Evolutionary conservation across 495 filamentous ascomycete species (phyloP).

Genomic region (Sporormia fimetaria): DNA sequence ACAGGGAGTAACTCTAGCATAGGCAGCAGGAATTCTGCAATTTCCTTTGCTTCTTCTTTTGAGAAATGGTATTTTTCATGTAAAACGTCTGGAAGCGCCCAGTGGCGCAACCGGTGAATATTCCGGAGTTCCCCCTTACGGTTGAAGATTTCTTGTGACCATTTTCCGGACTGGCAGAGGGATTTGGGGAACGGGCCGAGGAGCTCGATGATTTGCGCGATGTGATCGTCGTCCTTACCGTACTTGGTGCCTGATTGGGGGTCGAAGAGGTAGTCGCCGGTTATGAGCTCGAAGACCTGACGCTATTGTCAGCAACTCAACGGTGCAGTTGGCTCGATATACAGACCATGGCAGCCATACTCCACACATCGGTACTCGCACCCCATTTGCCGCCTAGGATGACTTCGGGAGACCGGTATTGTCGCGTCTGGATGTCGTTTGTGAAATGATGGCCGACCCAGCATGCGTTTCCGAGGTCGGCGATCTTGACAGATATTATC

Average conservation of each 20-base stretch:
- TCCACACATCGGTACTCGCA: conserved; percentile 97
- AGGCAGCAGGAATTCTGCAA: conserved; percentile 76
- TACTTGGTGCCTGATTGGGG: conserved; percentile 98
- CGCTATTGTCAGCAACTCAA: conserved; percentile 3
- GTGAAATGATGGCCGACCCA: conserved; percentile 99
- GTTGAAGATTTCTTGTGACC: conserved; percentile 98
- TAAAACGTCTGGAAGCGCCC: conserved; percentile 88
- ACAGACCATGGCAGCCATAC: conserved; percentile 96
- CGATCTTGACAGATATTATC: conserved; percentile 97
- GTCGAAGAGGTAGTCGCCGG: conserved; percentile 97
- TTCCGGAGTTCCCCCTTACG: conserved; percentile 95
- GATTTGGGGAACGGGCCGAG: conserved; percentile 88
- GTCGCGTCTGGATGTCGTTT: conserved; percentile 96
- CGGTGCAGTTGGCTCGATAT: neutral
- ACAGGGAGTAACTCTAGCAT: conserved; percentile 88
- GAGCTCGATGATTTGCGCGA: conserved; percentile 97
- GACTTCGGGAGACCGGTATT: conserved; percentile 95
- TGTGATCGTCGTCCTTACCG: conserved; percentile 99
- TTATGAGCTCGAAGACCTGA: conserved; percentile 94
- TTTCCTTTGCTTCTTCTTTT: conserved; percentile 60
- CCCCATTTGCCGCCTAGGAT: conserved; percentile 97
- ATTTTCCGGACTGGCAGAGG: conserved; percentile 82
- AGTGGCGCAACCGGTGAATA: conserved; percentile 92
- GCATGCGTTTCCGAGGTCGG: conserved; percentile 94
- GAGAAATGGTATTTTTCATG: conserved; percentile 94